Conservation (phyloP, 495 filamentous ascomycete species). For the Aspergillus cristatus region DNA sequence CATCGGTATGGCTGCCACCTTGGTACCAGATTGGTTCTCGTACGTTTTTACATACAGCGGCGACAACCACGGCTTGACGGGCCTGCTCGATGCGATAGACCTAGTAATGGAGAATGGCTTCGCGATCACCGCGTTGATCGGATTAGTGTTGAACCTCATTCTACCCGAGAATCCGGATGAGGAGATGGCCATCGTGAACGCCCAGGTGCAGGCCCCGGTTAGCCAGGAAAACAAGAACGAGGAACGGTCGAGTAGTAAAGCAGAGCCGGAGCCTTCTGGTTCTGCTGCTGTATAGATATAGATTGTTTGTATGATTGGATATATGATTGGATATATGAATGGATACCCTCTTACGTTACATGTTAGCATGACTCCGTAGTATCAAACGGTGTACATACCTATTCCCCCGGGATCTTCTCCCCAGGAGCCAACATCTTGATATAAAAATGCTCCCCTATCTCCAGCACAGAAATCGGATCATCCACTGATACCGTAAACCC, state of each 20-base stretch:
- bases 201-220: constrained; percentile 8
- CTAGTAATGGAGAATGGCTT: constrained; percentile 68
- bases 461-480: constrained; percentile 49
- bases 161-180: constrained; percentile 67
- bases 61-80: constrained; percentile 58
- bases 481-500: constrained; percentile 46
- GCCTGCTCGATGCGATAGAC: constrained; percentile 74
- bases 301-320: background rate
- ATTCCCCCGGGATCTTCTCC: constrained; percentile 30
- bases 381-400: background rate
- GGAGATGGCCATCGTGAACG: constrained; percentile 24
- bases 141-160: constrained; percentile 63
- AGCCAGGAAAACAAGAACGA: background rate
- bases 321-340: background rate
- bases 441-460: constrained; percentile 56
- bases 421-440: constrained; percentile 40
- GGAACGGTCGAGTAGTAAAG: too few relatives aligned
- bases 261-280: too few relatives aligned
- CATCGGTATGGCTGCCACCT: constrained; percentile 70
- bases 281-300: background rate
- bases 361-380: too few relatives aligned
- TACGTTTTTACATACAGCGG: constrained; percentile 70
- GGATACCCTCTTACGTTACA: background rate
- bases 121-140: constrained; percentile 58
- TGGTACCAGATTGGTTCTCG: constrained; percentile 69